These are phyloP conservation scores for Vitis hybrid DNA, from an alignment of 177 flowering plant species.

Conservation along the genomic window DNA sequence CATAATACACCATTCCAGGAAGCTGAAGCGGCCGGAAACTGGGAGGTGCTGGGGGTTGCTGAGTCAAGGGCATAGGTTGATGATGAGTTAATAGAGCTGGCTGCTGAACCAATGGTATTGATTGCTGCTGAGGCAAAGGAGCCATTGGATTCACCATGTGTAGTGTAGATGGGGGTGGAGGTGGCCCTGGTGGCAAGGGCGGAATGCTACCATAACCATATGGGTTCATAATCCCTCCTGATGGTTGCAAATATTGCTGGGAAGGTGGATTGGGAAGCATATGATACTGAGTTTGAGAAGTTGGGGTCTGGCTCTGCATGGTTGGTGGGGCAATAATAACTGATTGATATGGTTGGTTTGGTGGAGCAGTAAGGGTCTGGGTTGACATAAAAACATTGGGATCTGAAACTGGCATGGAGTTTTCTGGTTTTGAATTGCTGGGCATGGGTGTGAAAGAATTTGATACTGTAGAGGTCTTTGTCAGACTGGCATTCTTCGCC, in stretches of 20 bases:
- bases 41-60: constrained; percentile 52
- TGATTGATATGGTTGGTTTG: constrained; percentile 54
- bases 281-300: constrained; percentile 61
- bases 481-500: constrained; percentile 63
- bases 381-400: constrained; percentile 38
- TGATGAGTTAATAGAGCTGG: constrained; percentile 13
- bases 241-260: constrained; percentile 65
- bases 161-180: constrained; percentile 47
- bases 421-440: constrained; percentile 38
- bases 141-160: constrained; percentile 50
- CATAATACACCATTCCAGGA: constrained; percentile 65
- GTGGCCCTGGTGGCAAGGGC: constrained; percentile 57
- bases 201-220: constrained; percentile 53
- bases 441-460: constrained; percentile 33
- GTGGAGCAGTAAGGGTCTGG: constrained; percentile 28
- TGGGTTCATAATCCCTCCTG: constrained; percentile 44
- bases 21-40: constrained; percentile 72
- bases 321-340: constrained; percentile 44
- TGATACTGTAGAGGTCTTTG: constrained; percentile 34
- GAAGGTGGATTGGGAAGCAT: constrained; percentile 41
- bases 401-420: constrained; percentile 39
- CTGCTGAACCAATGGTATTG: constrained; percentile 22
- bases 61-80: constrained; percentile 13
- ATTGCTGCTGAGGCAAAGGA: constrained; percentile 47
- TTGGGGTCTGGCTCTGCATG: constrained; percentile 42